These are phyloP conservation scores for Hymenoscyphus fraxineus DNA, from an alignment of 2,329 filamentous ascomycete genomes.

Conservation along the genomic window DNA sequence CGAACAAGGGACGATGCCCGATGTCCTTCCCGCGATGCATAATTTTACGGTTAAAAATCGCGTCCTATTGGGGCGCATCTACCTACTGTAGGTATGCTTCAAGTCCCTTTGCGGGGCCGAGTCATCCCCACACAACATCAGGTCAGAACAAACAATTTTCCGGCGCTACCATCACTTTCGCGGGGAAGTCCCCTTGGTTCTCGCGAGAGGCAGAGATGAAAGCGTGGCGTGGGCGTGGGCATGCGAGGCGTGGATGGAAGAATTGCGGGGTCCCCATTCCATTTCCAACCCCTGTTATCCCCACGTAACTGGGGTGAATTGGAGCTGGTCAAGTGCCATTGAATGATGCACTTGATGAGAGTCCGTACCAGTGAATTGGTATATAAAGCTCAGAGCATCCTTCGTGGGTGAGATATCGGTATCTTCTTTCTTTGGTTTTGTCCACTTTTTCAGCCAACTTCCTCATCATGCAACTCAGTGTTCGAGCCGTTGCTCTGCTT, in stretches of 20 bases:
- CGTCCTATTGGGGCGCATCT: constrained; percentile 19
- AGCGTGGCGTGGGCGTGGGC: too few species aligned
- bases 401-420: neutral
- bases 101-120: constrained; percentile 6
- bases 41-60: too few species aligned
- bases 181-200: constrained; percentile 9
- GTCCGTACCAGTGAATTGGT: neutral
- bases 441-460: neutral
- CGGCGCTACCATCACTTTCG: constrained; percentile 9
- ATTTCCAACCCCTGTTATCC: neutral
- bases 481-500: constrained; percentile 21
- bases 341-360: neutral
- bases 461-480: constrained; percentile 24
- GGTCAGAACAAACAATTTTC: constrained; percentile 8
- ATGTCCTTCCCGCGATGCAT: too few species aligned
- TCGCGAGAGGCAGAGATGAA: neutral
- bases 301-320: neutral
- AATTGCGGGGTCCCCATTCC: constrained; percentile 15
- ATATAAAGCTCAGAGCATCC: neutral
- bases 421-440: neutral
- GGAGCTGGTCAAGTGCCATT: neutral
- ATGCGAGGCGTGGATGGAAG: constrained; percentile 4
- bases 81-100: neutral
- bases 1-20: too few species aligned
- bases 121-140: constrained; percentile 2